These are phyloP conservation scores for Dovyalis caffra DNA, from an alignment of 345 rosid genomes.

Conservation along the genomic window DNA sequence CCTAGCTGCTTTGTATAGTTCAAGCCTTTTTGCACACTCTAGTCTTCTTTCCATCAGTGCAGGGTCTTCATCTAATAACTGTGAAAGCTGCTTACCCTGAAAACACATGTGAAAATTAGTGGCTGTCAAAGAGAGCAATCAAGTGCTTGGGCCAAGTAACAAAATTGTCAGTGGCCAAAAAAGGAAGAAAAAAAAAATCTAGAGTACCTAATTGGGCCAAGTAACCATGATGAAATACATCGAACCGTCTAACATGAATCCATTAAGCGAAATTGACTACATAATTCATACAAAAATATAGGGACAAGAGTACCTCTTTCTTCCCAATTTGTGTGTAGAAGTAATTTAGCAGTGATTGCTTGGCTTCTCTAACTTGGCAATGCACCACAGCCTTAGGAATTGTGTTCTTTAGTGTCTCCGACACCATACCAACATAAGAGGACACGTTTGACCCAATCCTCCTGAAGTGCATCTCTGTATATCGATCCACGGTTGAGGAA, in stretches of 20 bases:
- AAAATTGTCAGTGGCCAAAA: background rate
- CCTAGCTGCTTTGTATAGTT: constrained; percentile 40
- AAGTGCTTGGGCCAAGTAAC: background rate
- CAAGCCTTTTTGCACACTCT: constrained; percentile 37
- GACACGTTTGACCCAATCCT: constrained; percentile 41
- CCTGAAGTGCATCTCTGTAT: constrained; percentile 39
- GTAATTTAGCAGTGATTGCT: constrained; percentile 31
- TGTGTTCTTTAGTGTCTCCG: constrained; percentile 35
- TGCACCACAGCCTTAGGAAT: constrained; percentile 39
- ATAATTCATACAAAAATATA: background rate
- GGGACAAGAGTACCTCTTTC: constrained; percentile 27
- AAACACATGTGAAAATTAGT: background rate
- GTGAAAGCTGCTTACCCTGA: constrained; percentile 35
- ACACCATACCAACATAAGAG: constrained; percentile 36
- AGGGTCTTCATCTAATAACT: constrained; percentile 40
- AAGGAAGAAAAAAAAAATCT: background rate
- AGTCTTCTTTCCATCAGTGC: constrained; percentile 43
- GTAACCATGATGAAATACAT: background rate
- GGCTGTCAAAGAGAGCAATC: no score
- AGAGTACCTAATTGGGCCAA: no score
- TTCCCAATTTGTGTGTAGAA: constrained; percentile 39
- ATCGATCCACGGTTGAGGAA: constrained; percentile 26
- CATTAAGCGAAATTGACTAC: background rate
- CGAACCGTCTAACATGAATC: background rate
- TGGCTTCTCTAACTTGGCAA: constrained; percentile 43